Conservation (phyloP, 352 stramenopile genomes). For the Blastocystis sp. region DNA sequence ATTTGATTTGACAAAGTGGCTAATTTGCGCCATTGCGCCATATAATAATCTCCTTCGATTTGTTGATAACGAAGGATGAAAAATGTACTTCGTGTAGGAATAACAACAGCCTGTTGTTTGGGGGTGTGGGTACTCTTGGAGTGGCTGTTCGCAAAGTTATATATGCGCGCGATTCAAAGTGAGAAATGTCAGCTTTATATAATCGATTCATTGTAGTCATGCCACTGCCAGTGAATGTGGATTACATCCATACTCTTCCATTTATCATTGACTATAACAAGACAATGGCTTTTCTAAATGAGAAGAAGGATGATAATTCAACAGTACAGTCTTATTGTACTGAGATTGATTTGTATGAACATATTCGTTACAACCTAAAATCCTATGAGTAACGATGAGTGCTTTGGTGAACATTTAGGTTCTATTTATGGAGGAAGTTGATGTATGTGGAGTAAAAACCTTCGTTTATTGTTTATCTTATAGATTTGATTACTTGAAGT, state of each 20-base stretch:
- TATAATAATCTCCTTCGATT: slow-evolving; percentile 7
- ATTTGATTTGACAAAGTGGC: not conserved
- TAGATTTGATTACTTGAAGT: not conserved
- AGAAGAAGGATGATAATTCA: not conserved
- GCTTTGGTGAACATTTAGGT: not conserved
- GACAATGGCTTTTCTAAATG: not conserved
- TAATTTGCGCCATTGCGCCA: not conserved
- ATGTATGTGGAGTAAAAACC: not conserved
- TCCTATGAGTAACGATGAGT: not conserved
- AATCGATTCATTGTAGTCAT: not conserved
- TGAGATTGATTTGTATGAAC: not conserved
- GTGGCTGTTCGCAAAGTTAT: not conserved
- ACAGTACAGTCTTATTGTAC: not conserved
- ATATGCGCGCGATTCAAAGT: not conserved
- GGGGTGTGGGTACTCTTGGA: not conserved
- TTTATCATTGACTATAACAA: not conserved
- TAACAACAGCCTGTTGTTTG: not conserved
- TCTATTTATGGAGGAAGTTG: not conserved
- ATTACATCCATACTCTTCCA: not conserved
- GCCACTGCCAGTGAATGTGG: not conserved
- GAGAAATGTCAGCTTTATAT: not conserved
- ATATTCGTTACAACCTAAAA: not conserved
- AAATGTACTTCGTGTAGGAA: not conserved
- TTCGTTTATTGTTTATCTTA: not conserved
- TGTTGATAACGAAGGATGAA: not conserved